Evolutionary conservation across 2,329 filamentous ascomycete species (phyloP).

Genomic region (Paracoccidioides brasiliensis): DNA sequence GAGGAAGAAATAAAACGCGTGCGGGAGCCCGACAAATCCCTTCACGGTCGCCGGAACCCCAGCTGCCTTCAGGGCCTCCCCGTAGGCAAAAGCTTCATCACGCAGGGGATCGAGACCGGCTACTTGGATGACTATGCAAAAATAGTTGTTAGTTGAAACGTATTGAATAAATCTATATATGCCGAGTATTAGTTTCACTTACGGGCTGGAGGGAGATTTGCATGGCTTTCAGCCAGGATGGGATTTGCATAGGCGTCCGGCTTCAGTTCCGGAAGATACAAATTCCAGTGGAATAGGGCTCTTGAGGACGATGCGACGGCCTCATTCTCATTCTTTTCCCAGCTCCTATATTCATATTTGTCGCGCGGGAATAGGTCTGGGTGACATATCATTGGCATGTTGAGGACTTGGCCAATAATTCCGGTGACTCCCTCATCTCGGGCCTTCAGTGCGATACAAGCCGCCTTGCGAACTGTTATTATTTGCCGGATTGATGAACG

Average conservation of each 20-base stretch:
- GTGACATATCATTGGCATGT: conserved; percentile 2
- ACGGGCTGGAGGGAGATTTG: conserved; percentile 3
- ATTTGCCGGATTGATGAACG: neutral
- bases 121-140: neutral
- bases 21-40: neutral
- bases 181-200: neutral
- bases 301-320: neutral
- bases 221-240: conserved; percentile 1
- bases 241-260: conserved; percentile 1
- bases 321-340: neutral
- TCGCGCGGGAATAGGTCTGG: conserved; percentile 1
- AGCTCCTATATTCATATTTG: neutral
- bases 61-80: neutral
- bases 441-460: neutral
- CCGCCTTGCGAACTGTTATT: neutral
- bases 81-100: neutral
- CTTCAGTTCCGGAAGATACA: conserved; percentile 1
- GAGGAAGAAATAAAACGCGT: conserved; percentile 1
- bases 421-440: neutral
- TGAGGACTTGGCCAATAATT: conserved; percentile 3
- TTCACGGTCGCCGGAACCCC: neutral
- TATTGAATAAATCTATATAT: neutral
- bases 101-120: neutral
- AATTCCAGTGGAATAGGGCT: neutral
- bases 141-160: neutral